Conservation (phyloP, 257 asterid genomes). For the Craterostigma plantagineum region DNA sequence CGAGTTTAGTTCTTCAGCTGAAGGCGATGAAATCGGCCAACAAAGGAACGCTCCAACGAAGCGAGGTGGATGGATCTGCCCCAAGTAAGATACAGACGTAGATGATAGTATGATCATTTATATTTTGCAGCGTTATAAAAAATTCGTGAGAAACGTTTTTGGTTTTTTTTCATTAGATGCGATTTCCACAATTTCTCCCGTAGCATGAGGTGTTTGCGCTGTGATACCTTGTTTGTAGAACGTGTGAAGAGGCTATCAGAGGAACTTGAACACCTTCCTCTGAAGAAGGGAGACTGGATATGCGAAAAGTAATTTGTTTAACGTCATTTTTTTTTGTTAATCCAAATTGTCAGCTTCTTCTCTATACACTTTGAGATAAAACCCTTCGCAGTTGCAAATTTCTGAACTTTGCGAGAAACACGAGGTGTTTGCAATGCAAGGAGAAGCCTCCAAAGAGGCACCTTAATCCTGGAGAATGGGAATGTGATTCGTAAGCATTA, state of each 20-base stretch:
- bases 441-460: constrained; percentile 71
- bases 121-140: not conserved
- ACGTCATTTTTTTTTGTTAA: not conserved
- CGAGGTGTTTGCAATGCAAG: constrained; percentile 60
- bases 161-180: constrained; percentile 32
- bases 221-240: constrained; percentile 36
- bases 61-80: constrained; percentile 74
- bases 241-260: constrained; percentile 29
- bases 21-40: constrained; percentile 15
- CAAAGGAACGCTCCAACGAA: constrained; percentile 20
- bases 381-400: constrained; percentile 57
- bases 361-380: constrained; percentile 4
- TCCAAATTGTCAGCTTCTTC: constrained; percentile 1
- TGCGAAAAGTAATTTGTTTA: constrained; percentile 39
- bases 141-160: not conserved
- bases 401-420: constrained; percentile 77
- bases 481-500: constrained; percentile 80
- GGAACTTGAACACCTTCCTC: constrained; percentile 57
- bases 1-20: constrained; percentile 13
- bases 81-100: constrained; percentile 39
- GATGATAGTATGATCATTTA: not conserved
- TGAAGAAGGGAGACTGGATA: constrained; percentile 94
- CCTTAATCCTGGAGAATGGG: constrained; percentile 86
- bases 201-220: constrained; percentile 57
- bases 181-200: constrained; percentile 60